A percentile compares a stretch with the other conserved stretches of the same genome.
phyloP scores from a whole-genome alignment of 306 rosid species.

The Cajanus cajan region DNA sequence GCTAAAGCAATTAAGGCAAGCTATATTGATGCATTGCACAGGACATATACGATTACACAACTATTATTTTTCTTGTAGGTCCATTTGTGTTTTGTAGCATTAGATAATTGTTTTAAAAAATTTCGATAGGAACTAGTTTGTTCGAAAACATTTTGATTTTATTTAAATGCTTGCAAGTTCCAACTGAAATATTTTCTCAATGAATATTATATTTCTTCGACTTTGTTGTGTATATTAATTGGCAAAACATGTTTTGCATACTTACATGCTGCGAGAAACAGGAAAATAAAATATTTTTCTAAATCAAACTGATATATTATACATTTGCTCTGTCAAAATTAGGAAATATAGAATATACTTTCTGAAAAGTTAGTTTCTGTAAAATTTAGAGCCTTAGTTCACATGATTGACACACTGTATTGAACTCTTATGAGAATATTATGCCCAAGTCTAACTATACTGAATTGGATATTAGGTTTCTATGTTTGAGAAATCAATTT shows the following conservation, averaged over 20 bases:
- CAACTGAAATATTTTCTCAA: background rate
- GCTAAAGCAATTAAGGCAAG: constrained; percentile 77
- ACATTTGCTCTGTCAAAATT: background rate
- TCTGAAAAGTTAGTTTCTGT: background rate
- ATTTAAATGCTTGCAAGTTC: background rate
- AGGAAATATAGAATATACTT: background rate
- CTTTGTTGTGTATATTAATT: background rate
- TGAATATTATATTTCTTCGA: background rate
- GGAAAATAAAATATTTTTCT: constrained; percentile 16
- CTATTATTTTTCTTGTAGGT: constrained; percentile 20
- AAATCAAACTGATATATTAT: background rate
- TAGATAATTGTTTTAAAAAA: background rate
- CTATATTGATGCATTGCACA: constrained; percentile 5
- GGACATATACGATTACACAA: background rate
- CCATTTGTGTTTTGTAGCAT: constrained; percentile 4
- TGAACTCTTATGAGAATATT: background rate
- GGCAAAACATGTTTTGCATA: background rate
- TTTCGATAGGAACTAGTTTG: background rate
- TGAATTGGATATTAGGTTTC: constrained; percentile 65
- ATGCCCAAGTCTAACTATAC: constrained; percentile 3
- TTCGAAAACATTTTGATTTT: background rate
- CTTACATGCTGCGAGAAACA: background rate
- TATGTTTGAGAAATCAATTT: constrained; percentile 73
- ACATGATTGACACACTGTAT: background rate
- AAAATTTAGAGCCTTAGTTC: background rate